These are phyloP conservation scores for Fusarium sp. DNA, from an alignment of 2,329 filamentous ascomycete species.

Conservation along the genomic window DNA sequence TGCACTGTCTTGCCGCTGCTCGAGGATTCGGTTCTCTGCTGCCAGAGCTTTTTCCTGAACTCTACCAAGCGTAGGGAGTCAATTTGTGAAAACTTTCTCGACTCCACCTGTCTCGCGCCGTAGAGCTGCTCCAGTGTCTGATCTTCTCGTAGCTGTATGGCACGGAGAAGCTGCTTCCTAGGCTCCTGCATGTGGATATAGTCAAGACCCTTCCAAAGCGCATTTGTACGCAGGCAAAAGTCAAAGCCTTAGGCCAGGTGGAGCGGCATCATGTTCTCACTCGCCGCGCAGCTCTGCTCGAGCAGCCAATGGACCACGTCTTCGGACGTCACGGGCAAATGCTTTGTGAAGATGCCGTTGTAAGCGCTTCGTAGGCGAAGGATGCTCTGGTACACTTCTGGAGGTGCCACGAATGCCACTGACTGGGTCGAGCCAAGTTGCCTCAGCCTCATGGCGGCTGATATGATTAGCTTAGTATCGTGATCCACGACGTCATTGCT, in stretches of 20 bases:
- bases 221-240: constrained; percentile 68
- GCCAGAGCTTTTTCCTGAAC: background rate
- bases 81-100: background rate
- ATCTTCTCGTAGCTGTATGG: constrained; percentile 61
- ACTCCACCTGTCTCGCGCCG: constrained; percentile 44
- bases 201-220: constrained; percentile 55
- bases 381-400: constrained; percentile 73
- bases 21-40: background rate
- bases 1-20: constrained; percentile 33
- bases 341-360: background rate
- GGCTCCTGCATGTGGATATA: constrained; percentile 53
- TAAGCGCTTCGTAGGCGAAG: constrained; percentile 52
- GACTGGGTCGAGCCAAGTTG: constrained; percentile 68
- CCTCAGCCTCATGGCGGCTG: constrained; percentile 74
- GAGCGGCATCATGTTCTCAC: constrained; percentile 69
- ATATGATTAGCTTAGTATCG: constrained; percentile 4
- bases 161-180: constrained; percentile 47
- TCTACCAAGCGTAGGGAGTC: background rate
- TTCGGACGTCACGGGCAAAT: constrained; percentile 21
- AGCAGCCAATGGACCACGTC: constrained; percentile 68
- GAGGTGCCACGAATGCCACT: constrained; percentile 66
- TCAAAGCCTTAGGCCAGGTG: constrained; percentile 71
- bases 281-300: constrained; percentile 70
- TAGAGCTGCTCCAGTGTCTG: constrained; percentile 71
- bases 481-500: fast-evolving